Base-by-base conservation (phyloP, 1,284 basidiomycete genomes). In the Erythrobasidium hasegawianum region DNA sequence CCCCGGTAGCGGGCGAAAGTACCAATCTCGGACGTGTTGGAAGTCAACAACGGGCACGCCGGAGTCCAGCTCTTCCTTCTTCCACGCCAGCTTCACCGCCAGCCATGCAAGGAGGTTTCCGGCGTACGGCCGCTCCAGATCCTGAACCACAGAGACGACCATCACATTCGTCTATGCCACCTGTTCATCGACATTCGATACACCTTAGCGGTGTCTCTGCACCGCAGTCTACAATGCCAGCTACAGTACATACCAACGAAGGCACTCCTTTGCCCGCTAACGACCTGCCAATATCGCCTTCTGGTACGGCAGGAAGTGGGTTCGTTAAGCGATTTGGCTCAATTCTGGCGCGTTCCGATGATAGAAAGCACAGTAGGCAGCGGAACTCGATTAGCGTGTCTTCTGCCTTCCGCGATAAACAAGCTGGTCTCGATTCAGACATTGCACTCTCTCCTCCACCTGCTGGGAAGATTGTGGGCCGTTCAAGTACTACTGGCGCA, bases 291-390 rank as follows among this genome's bases (percentile, higher is more conserved):
- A 61, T 67, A 2, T 50, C 66, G 11, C 41, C 64, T 7, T 54
- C 66, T 52, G 40, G 53, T 38, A 40, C 64, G 0, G 59, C 68
- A 24, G 54, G 65, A 10, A 68, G 71, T 41, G 69, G 65, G n/a
- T 73, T 77, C 66, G 74, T 71, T 2, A 56, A 70, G 9, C 68
- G 76, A 16, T 77, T 77, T 69, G 72, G 75, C 18, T 75, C 75
- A 7, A 70, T 77, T 27, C 70, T 77, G 18, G 74, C 75, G 26
- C 68, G 72, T 0, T 69, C 72, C 2, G 62, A 65, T 33, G 43
- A 39, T 49, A 59, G 38, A 39, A 57, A 59, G 29, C 54, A 38
- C 14, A 24, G 45, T 57, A 16, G 60, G 27, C 18, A 43, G 38
- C 18, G 56, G 60, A 52, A 55, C 20, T 38, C 64, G 39, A 13